These are phyloP conservation scores for Taiozyma onychis DNA, from an alignment of 1,139 yeast genomes.

Conservation along the genomic window DNA sequence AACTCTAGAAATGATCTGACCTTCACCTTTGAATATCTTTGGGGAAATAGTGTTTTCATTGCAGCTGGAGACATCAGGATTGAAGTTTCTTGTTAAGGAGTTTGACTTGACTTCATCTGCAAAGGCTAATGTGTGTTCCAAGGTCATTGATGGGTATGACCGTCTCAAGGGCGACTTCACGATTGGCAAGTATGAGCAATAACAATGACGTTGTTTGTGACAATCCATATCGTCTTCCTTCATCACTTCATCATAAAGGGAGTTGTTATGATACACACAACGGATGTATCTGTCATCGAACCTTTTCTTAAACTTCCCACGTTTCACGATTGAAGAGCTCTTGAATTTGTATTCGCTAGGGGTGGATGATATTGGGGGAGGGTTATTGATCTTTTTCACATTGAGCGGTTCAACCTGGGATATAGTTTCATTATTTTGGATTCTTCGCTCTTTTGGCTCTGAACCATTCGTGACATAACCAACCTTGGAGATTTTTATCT, in stretches of 20 bases:
- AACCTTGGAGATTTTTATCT: background rate
- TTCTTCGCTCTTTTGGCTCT: background rate
- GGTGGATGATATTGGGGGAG: background rate
- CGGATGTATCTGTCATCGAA: conserved; percentile 18
- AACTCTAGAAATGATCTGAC: conserved; percentile 2
- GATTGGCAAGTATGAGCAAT: conserved; percentile 17
- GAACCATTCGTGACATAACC: background rate
- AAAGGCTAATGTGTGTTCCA: background rate
- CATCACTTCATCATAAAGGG: background rate
- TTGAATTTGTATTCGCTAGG: background rate
- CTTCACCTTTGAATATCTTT: background rate
- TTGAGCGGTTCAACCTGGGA: background rate
- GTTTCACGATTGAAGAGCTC: conserved; percentile 10
- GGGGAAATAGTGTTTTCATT: background rate
- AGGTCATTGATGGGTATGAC: background rate
- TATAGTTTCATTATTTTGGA: background rate
- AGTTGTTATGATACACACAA: conserved; percentile 10
- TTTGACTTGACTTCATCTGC: conserved; percentile 1
- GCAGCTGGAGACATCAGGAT: background rate
- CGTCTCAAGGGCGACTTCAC: conserved; percentile 19
- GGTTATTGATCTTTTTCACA: background rate
- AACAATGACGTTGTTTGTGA: conserved; percentile 9
- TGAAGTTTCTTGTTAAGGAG: background rate
- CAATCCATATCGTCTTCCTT: background rate
- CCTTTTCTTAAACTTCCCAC: conserved; percentile 21